phyloP scores from a whole-genome alignment of 139 green algal species.

The Pedinophyceae sp. region DNA sequence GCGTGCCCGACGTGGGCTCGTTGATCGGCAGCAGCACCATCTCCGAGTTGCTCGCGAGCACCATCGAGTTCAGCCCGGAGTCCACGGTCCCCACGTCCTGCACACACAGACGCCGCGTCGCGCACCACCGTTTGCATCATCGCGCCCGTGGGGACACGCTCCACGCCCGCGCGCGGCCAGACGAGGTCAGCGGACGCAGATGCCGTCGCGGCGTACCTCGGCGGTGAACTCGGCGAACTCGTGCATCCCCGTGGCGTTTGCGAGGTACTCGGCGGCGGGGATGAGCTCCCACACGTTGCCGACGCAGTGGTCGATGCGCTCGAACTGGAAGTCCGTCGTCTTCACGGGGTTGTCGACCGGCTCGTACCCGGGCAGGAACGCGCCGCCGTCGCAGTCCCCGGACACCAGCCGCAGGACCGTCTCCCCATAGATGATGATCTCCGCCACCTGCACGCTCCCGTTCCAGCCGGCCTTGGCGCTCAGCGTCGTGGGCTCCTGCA shows the following conservation, averaged over 20 bases:
- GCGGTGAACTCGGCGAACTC: conserved; percentile 95
- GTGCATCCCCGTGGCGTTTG: conserved; percentile 54
- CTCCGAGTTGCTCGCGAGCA: conserved; percentile 88
- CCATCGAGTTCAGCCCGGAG: conserved; percentile 74
- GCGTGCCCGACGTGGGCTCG: conserved; percentile 86
- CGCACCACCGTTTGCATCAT: no score
- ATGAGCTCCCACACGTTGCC: conserved; percentile 77
- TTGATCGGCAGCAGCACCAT: conserved; percentile 91
- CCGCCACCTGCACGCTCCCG: no score
- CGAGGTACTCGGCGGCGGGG: neutral
- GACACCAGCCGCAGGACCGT: conserved; percentile 71
- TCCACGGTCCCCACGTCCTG: conserved; percentile 92
- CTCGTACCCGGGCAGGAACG: conserved; percentile 65
- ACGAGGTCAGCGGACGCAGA: no score
- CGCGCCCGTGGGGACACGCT: no score
- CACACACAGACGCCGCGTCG: no score
- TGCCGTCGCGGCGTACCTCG: no score
- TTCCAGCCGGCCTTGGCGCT: no score
- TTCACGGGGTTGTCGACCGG: conserved; percentile 15
- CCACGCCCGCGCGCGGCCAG: no score
- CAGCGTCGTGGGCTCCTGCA: conserved; percentile 39
- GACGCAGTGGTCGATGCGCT: conserved; percentile 84
- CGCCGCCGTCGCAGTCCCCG: conserved; percentile 23
- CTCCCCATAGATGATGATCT: conserved; percentile 88
- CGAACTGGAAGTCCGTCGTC: conserved; percentile 61